A percentile compares a stretch with the other conserved stretches of the same genome.
These are phyloP conservation scores for Rubia yunnanensis DNA, from an alignment of 257 asterid species.

Conservation along the genomic window DNA sequence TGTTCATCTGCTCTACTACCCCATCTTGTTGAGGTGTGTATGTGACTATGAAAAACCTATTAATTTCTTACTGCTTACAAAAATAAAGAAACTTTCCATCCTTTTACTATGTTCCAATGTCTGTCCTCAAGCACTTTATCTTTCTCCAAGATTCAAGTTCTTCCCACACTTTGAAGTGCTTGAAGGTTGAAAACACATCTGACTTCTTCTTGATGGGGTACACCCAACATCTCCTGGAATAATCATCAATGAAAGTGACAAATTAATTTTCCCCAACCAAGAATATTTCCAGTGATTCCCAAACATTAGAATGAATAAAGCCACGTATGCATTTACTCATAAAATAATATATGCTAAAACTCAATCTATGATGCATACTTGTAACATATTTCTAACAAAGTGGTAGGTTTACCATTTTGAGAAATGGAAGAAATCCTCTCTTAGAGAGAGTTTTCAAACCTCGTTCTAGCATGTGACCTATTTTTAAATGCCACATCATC, in stretches of 20 bases:
- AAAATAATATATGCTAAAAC: not conserved
- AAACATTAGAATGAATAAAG: too few relatives aligned
- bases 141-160: too few relatives aligned
- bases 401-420: conserved; percentile 1
- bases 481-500: conserved; percentile 3
- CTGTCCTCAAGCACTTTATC: too few relatives aligned
- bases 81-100: not conserved
- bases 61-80: conserved; percentile 1
- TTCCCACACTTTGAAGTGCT: too few relatives aligned
- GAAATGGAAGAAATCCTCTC: not conserved
- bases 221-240: too few relatives aligned
- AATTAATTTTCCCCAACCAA: too few relatives aligned
- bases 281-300: too few relatives aligned
- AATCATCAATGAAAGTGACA: too few relatives aligned
- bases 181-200: too few relatives aligned
- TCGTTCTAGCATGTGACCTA: conserved; percentile 4
- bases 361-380: conserved; percentile 9
- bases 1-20: not conserved
- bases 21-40: not conserved
- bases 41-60: not conserved
- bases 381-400: conserved; percentile 6
- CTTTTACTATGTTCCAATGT: too few relatives aligned
- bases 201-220: too few relatives aligned
- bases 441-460: conserved; percentile 3
- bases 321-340: not conserved